Percentiles rank a stretch among this genome's conserved stretches.
Evolutionary conservation across 441 rosid genomes (phyloP).

Genomic region (Euphorbia schlechtendalii): DNA sequence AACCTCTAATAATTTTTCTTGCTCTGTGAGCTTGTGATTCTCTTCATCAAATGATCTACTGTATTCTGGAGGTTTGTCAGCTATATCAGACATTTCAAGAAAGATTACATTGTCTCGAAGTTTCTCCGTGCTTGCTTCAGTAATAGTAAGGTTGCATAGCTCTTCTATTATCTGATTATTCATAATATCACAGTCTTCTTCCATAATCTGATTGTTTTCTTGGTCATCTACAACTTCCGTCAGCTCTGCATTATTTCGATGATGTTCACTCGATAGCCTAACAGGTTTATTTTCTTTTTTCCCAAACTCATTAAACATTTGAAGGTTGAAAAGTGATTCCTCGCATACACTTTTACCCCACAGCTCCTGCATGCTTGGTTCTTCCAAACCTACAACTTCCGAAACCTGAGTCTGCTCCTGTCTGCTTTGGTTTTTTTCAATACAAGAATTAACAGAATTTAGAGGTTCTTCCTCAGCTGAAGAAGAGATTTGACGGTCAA

Average conservation of each 20-base stretch:
- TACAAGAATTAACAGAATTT: constrained; percentile 11
- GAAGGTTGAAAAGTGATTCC: constrained; percentile 26
- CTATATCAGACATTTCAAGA: constrained; percentile 17
- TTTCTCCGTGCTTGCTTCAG: constrained; percentile 38
- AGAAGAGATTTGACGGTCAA: constrained; percentile 12
- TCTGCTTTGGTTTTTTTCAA: constrained; percentile 17
- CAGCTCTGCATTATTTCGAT: constrained; percentile 28
- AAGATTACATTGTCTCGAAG: constrained; percentile 24
- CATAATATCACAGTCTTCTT: constrained; percentile 11
- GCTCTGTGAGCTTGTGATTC: constrained; percentile 23
- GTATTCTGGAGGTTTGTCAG: constrained; percentile 22
- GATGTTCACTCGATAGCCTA: constrained; percentile 17
- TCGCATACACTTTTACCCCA: constrained; percentile 23
- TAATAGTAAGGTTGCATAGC: constrained; percentile 13
- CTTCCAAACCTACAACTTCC: constrained; percentile 17
- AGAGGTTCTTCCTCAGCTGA: constrained; percentile 22
- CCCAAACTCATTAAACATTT: constrained; percentile 20
- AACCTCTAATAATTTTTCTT: constrained; percentile 15
- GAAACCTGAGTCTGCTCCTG: constrained; percentile 17
- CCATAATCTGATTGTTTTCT: constrained; percentile 15
- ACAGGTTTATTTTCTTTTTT: constrained; percentile 24
- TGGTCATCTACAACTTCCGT: constrained; percentile 20
- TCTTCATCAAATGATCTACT: constrained; percentile 23
- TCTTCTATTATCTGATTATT: constrained; percentile 18
- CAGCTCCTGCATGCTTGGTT: constrained; percentile 26